Percentiles rank a stretch among this genome's conserved stretches.
phyloP scores from a whole-genome alignment of 2,329 filamentous ascomycete genomes.

The Colletotrichum agaves region DNA sequence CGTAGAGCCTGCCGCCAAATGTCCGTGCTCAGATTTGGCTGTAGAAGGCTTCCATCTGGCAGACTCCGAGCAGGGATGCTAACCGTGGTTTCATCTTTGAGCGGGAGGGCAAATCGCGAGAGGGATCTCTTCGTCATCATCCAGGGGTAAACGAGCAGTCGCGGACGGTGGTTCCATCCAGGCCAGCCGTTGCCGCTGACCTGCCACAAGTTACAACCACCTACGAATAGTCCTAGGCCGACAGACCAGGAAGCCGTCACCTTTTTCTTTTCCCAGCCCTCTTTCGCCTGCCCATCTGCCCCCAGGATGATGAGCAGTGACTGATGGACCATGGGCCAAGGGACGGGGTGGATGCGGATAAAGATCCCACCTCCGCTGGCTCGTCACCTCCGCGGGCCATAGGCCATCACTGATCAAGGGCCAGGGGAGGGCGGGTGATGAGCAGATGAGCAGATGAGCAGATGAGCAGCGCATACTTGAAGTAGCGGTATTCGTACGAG shows the following conservation, averaged over 20 bases:
- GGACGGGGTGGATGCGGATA: slow-evolving; percentile 14
- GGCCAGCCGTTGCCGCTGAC: slow-evolving; percentile 6
- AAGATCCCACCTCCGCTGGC: background rate
- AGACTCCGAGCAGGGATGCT: slow-evolving; percentile 26
- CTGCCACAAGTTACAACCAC: background rate
- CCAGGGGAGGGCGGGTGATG: slow-evolving; percentile 11
- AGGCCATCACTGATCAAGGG: background rate
- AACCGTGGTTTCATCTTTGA: slow-evolving; percentile 36
- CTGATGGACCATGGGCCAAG: slow-evolving; percentile 5
- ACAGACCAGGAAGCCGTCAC: background rate
- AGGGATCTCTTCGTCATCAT: slow-evolving; percentile 25
- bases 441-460: slow-evolving; percentile 5
- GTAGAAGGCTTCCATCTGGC: slow-evolving; percentile 35
- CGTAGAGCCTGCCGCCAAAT: slow-evolving; percentile 23
- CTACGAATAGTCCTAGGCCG: too few relatives aligned
- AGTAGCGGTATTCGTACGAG: background rate
- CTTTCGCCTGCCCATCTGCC: background rate
- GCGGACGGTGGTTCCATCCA: background rate
- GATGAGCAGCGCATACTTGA: slow-evolving; percentile 2
- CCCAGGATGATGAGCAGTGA: slow-evolving; percentile 1
- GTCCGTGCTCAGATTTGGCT: slow-evolving; percentile 38
- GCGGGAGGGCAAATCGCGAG: slow-evolving; percentile 25
- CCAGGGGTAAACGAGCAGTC: slow-evolving; percentile 19
- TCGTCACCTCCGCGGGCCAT: background rate
- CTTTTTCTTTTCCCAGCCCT: background rate